Evolutionary conservation across 164 flowering plant genomes (phyloP).

Genomic region (Santalum album): DNA sequence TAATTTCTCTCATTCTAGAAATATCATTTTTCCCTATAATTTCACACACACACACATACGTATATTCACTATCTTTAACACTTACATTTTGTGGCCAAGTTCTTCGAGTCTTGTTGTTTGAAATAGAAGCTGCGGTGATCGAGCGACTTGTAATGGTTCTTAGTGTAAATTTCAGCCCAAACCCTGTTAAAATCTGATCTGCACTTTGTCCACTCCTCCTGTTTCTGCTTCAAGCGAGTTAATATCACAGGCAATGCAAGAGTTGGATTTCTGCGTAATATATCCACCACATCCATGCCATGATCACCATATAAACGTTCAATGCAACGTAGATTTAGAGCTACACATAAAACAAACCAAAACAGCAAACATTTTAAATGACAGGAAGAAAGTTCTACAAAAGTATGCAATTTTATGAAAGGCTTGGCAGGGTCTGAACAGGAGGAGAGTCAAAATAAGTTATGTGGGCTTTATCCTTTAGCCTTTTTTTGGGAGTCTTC

Average conservation of each 20-base stretch:
- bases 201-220: conserved; percentile 62
- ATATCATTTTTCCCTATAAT: too few species aligned
- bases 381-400: neutral
- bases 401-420: too few species aligned
- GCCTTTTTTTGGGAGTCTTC: too few species aligned
- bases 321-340: conserved; percentile 51
- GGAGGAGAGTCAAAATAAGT: too few species aligned
- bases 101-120: conserved; percentile 75
- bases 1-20: too few species aligned
- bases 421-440: too few species aligned
- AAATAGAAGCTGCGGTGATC: conserved; percentile 75
- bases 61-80: conserved; percentile 1
- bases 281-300: conserved; percentile 59
- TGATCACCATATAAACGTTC: conserved; percentile 70
- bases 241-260: conserved; percentile 45
- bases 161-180: conserved; percentile 64
- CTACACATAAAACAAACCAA: conserved; percentile 23
- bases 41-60: too few species aligned
- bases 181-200: conserved; percentile 58
- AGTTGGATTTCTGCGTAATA: conserved; percentile 42
- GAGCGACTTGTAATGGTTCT: conserved; percentile 71
- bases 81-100: conserved; percentile 55
- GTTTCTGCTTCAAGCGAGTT: conserved; percentile 61
- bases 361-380: neutral
- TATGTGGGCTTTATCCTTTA: too few species aligned